Evolutionary conservation across 805 yeast genomes (phyloP).

Genomic region (Barnettozyma botsteinii): DNA sequence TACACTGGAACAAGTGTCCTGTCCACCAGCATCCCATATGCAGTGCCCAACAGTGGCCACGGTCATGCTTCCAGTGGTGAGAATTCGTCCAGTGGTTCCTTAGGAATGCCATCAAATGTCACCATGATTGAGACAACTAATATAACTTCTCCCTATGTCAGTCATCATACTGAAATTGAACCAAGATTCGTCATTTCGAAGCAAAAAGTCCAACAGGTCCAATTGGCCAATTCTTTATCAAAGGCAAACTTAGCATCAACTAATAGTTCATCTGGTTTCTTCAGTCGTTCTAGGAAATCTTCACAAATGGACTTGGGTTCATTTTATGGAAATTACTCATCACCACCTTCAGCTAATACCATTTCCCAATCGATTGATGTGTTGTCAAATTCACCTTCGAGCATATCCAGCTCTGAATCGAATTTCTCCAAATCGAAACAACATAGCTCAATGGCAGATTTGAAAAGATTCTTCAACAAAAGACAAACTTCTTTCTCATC

Average conservation of each 20-base stretch:
- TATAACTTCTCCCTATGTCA: conserved; percentile 65
- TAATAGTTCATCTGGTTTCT: conserved; percentile 32
- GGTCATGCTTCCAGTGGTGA: conserved; percentile 43
- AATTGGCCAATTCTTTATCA: conserved; percentile 19
- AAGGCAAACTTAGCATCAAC: conserved; percentile 9
- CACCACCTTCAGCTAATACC: conserved; percentile 7
- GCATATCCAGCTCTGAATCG: conserved; percentile 23
- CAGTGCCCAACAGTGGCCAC: conserved; percentile 19
- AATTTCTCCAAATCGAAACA: conserved; percentile 45
- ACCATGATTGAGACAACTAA: conserved; percentile 48
- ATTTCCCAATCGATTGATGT: conserved; percentile 7
- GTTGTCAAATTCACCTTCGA: conserved; percentile 24
- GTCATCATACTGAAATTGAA: conserved; percentile 56
- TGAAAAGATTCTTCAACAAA: conserved; percentile 65
- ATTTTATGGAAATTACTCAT: conserved; percentile 20
- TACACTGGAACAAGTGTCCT: conserved; percentile 13
- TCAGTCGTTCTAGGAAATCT: conserved; percentile 39
- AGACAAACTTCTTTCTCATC: conserved; percentile 23
- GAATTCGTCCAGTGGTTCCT: conserved; percentile 19
- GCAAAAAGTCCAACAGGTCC: conserved; percentile 47
- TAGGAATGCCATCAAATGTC: conserved; percentile 34
- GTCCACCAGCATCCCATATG: conserved; percentile 22
- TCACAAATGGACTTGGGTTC: conserved; percentile 28
- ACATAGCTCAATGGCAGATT: conserved; percentile 75
- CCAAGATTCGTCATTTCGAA: conserved; percentile 81